Percentiles rank a stretch among this genome's conserved stretches.
Evolutionary conservation across 345 rosid species (phyloP).

Genomic region (Angophora floribunda): DNA sequence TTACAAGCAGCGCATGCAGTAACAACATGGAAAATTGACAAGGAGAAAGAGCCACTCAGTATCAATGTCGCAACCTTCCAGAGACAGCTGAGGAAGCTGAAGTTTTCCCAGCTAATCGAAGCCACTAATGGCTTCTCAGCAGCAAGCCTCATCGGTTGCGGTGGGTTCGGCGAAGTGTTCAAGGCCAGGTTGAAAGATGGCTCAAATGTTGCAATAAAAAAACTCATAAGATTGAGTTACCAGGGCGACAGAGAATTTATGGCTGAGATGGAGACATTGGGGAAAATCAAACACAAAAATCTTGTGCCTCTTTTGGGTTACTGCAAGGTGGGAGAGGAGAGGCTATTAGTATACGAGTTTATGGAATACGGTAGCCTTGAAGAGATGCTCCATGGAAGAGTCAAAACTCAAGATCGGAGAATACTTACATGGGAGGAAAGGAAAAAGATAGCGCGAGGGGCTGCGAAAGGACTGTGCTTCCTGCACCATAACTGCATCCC

Average conservation of each 20-base stretch:
- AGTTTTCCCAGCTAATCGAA: constrained; percentile 75
- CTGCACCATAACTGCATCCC: constrained; percentile 3
- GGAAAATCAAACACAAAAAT: not conserved
- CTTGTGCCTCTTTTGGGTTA: not conserved
- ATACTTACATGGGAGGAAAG: constrained; percentile 1
- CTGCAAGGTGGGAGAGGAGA: not conserved
- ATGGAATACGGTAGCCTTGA: constrained; percentile 1
- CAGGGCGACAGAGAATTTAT: constrained; percentile 1
- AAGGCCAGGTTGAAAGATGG: not conserved
- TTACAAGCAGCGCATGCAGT: constrained; percentile 78
- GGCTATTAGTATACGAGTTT: not conserved
- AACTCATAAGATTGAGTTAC: not conserved
- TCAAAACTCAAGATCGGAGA: not conserved
- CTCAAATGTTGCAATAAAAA: not conserved
- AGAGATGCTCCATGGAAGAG: constrained; percentile 1
- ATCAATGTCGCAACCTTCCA: constrained; percentile 94
- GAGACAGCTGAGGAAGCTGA: constrained; percentile 72
- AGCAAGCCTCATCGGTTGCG: constrained; percentile 1
- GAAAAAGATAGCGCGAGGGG: not conserved
- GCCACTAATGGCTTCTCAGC: constrained; percentile 1
- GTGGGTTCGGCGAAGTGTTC: constrained; percentile 2
- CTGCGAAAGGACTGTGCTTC: constrained; percentile 1
- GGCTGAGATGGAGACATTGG: constrained; percentile 5
- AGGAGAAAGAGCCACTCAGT: constrained; percentile 92
- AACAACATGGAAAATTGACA: constrained; percentile 96